A percentile compares a stretch with the other conserved stretches of the same genome.
Conservation (phyloP, 2,329 filamentous ascomycete genomes). For the Colletotrichum melonis region DNA sequence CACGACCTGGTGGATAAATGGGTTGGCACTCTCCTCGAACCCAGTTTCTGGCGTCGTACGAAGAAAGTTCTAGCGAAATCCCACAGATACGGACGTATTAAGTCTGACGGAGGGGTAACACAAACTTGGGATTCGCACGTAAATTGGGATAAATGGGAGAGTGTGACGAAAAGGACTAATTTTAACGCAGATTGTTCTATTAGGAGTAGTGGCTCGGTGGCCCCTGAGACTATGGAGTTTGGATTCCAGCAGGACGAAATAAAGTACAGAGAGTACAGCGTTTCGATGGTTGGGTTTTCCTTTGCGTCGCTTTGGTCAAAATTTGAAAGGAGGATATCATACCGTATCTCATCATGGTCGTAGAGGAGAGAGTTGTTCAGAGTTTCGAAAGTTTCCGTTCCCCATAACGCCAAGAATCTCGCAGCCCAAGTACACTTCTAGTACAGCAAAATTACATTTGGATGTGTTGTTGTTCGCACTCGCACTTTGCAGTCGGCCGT, state of each 20-base stretch:
- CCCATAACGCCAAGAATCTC: constrained; percentile 9
- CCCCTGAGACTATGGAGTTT: not conserved
- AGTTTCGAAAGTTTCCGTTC: not conserved
- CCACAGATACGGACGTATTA: constrained; percentile 10
- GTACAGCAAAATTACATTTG: constrained; percentile 23
- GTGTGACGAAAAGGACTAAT: constrained; percentile 9
- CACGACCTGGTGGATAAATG: not conserved
- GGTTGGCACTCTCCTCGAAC: not conserved
- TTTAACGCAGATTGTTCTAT: constrained; percentile 25
- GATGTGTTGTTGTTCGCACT: not conserved
- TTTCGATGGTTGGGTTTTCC: not conserved
- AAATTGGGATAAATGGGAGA: not conserved
- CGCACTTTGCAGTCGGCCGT: constrained; percentile 10
- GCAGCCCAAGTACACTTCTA: constrained; percentile 29
- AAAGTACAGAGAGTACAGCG: not conserved
- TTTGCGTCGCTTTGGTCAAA: constrained; percentile 32
- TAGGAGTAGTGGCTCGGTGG: constrained; percentile 22
- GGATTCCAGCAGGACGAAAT: not conserved
- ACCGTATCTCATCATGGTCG: constrained; percentile 53
- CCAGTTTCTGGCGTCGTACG: constrained; percentile 12
- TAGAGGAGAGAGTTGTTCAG: constrained; percentile 46
- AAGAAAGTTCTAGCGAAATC: constrained; percentile 1
- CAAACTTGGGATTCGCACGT: not conserved
- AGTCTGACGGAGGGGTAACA: constrained; percentile 6
- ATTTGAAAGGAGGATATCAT: constrained; percentile 52